Evolutionary conservation across 768 basidiomycete genomes (phyloP).

Genomic region (Rhizopogon vesiculosus): DNA sequence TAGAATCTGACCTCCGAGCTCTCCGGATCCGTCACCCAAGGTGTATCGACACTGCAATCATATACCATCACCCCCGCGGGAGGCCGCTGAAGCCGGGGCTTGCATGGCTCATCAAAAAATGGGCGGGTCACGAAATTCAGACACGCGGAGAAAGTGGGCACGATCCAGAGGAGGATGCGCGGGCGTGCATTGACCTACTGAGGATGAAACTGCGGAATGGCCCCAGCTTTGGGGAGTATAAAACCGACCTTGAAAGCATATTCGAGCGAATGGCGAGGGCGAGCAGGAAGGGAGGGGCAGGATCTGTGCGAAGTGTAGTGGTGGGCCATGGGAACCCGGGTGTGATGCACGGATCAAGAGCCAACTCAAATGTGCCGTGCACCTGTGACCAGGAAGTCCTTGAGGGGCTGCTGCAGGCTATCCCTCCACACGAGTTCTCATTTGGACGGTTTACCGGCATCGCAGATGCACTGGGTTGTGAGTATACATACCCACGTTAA

Average conservation of each 20-base stretch:
- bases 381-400: slow-evolving; percentile 74
- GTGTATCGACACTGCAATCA: slow-evolving; percentile 88
- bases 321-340: slow-evolving; percentile 83
- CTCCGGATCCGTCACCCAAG: slow-evolving; percentile 81
- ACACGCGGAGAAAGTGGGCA: slow-evolving; percentile 80
- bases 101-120: slow-evolving; percentile 95
- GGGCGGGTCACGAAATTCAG: slow-evolving; percentile 90
- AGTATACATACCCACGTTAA: slow-evolving; percentile 19
- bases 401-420: slow-evolving; percentile 55
- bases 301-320: slow-evolving; percentile 55
- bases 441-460: slow-evolving; percentile 84
- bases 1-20: slow-evolving; percentile 90
- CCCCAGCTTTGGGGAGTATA: slow-evolving; percentile 81
- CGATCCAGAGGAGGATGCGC: slow-evolving; percentile 92
- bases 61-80: slow-evolving; percentile 91
- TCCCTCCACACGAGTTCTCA: slow-evolving; percentile 69
- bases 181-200: slow-evolving; percentile 81
- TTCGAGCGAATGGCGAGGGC: slow-evolving; percentile 79
- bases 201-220: slow-evolving; percentile 76
- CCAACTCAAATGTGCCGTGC: slow-evolving; percentile 68
- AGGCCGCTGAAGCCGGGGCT: slow-evolving; percentile 91
- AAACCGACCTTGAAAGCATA: slow-evolving; percentile 79
- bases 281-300: slow-evolving; percentile 32
- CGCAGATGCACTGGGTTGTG: slow-evolving; percentile 81
- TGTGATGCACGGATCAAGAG: slow-evolving; percentile 83